Base-by-base conservation (phyloP, 2,329 filamentous ascomycete species). In the Colletotrichum sojae region DNA sequence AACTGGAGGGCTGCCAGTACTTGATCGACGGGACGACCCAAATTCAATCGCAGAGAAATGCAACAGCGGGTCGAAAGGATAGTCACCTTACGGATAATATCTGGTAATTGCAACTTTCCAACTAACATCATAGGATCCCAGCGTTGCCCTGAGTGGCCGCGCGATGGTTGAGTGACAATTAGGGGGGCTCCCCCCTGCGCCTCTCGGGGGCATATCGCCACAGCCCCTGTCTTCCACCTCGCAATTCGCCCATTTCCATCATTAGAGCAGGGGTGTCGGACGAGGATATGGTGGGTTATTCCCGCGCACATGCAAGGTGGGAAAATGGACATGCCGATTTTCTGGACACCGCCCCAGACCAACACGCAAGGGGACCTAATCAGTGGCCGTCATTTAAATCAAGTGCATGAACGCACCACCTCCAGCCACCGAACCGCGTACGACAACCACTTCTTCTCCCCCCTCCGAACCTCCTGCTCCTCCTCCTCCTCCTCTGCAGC, bases 221-320 rank as follows among this genome's bases (percentile, higher is more conserved):
- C 8, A 12, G 20, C 60, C 60, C 51, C 51, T 55, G 52, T 22
- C n/a, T 43, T 16, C 15, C 36, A 22, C 13, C 31, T 46, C 64
- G 39, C 46, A 27, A 31, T 45, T 53, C 16, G 18, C 16, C 45
- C 27, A 54, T 39, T 52, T 52, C 43, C 22, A 55, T 57, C 40
- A 45, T 65, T 40, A 4, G n/a, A 46, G 40, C 66, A 55, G 31
- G 54, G 43, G 51, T 55, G 49, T 43, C 22, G 25, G 45, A 60
- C 62, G 56, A 56, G 55, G 55, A 40, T 52, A 12, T 39, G 66
- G 62, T 69, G 66, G 66, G 66, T 69, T 69, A 46, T n/a, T 20
- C 18, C 66, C 66, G 66, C 31, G 45, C 56, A 69, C 62, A 67
- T 69, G 67, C 67, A 69, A 27, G 43, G 51, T 56, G 45, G 16